Evolutionary conservation across 805 yeast species (phyloP).

Genomic region (Metschnikowia shivogae): DNA sequence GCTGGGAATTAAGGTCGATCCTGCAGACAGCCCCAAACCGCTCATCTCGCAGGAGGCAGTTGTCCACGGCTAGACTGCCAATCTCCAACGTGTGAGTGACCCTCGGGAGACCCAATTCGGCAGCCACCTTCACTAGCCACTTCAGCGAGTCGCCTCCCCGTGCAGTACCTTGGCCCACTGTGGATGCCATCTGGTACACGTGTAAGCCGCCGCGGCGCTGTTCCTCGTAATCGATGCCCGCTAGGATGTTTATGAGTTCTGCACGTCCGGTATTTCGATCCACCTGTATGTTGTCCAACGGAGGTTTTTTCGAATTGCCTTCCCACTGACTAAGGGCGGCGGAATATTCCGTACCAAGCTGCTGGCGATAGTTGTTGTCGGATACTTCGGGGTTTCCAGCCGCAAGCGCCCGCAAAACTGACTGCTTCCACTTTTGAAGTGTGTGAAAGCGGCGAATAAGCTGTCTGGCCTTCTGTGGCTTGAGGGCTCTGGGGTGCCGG

Average conservation of each 20-base stretch:
- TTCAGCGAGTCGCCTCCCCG: constrained; percentile 94
- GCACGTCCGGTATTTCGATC: constrained; percentile 15
- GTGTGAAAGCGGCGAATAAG: constrained; percentile 76
- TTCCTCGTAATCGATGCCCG: constrained; percentile 59
- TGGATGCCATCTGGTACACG: constrained; percentile 80
- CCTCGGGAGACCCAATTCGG: constrained; percentile 19
- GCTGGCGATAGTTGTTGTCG: constrained; percentile 20
- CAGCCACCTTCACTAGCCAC: constrained; percentile 69
- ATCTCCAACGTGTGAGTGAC: constrained; percentile 60
- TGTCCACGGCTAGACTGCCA: constrained; percentile 71
- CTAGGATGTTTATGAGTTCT: constrained; percentile 33
- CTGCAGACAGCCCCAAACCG: constrained; percentile 51
- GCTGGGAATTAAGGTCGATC: constrained; percentile 80
- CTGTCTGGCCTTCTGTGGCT: constrained; percentile 68
- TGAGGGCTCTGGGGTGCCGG: constrained; percentile 44
- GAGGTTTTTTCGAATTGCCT: constrained; percentile 9
- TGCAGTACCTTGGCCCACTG: constrained; percentile 69
- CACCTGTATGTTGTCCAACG: constrained; percentile 13
- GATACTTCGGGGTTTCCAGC: constrained; percentile 17
- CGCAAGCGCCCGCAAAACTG: constrained; percentile 33
- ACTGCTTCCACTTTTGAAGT: constrained; percentile 52
- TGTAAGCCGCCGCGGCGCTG: constrained; percentile 68
- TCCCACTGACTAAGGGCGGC: constrained; percentile 4
- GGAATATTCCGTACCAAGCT: constrained; percentile 9
- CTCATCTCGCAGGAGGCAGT: constrained; percentile 59